These are phyloP conservation scores for Pholiota molesta DNA, from an alignment of 768 basidiomycete genomes.

Conservation along the genomic window DNA sequence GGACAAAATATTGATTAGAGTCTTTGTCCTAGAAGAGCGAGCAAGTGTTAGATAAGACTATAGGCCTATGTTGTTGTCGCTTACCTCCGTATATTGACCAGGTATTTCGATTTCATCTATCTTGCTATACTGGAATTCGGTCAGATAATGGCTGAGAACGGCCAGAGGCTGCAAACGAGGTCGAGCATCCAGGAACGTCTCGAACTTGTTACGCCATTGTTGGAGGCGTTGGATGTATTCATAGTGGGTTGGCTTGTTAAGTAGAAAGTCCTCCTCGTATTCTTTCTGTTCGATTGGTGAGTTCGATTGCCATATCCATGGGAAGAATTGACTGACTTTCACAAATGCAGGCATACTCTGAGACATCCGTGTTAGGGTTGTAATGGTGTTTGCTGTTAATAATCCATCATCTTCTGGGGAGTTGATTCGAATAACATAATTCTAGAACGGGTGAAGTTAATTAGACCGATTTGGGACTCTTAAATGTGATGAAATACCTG, in stretches of 20 bases:
- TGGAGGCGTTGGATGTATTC: slow-evolving; percentile 93
- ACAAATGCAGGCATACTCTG: slow-evolving; percentile 58
- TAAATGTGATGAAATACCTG: slow-evolving; percentile 48
- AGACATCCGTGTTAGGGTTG: slow-evolving; percentile 61
- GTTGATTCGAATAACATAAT: slow-evolving; percentile 69
- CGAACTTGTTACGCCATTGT: slow-evolving; percentile 91
- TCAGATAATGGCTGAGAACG: slow-evolving; percentile 86
- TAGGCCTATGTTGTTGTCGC: background rate
- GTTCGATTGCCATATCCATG: background rate
- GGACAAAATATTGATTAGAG: slow-evolving; percentile 86
- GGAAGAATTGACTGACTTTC: slow-evolving; percentile 45
- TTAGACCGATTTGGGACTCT: slow-evolving; percentile 1
- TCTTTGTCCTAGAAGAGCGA: slow-evolving; percentile 79
- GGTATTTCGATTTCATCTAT: slow-evolving; percentile 98
- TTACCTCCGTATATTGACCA: slow-evolving; percentile 98
- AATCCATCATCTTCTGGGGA: slow-evolving; percentile 69
- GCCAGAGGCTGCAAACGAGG: slow-evolving; percentile 87
- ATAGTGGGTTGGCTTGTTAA: slow-evolving; percentile 73
- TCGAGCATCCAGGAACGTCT: slow-evolving; percentile 77
- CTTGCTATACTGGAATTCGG: slow-evolving; percentile 97
- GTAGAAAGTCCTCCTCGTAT: slow-evolving; percentile 90
- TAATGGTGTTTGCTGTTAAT: slow-evolving; percentile 55
- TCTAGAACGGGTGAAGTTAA: slow-evolving; percentile 40
- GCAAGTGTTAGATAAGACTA: background rate
- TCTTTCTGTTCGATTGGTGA: slow-evolving; percentile 58